Base-by-base conservation (phyloP, 805 yeast genomes). In the Wickerhamiella parazyma region DNA sequence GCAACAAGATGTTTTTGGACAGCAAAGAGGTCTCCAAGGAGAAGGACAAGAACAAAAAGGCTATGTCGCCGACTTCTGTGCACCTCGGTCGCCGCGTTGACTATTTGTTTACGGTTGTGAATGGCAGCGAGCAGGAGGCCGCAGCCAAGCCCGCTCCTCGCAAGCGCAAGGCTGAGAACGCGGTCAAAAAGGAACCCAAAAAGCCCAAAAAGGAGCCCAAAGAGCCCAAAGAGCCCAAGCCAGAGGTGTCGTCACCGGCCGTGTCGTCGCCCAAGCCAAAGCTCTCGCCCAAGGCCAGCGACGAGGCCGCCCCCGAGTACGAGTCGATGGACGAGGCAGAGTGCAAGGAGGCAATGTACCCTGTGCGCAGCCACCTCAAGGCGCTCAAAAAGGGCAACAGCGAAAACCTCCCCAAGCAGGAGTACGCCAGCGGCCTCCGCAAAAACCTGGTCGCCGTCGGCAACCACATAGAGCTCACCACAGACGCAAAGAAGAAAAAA, bases 41-140 rank as follows among this genome's bases (percentile, higher is more conserved):
- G 7, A 55, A 55, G 7, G 55, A 51, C 14, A 55, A 50, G 12
- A 49, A 50, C 4, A 51, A 48, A 39, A 25, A 26, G 21, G 36
- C 46, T 17, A 59, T 68, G 41, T 51, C 63, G 17, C 97, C 98
- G 0, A 91, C 93, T 7, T 72, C 95, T 3, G 91, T 91, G 14
- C 99, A 91, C 62, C 67, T 91, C 41, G 84, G 83, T 9, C 76
- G 99, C 62, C 75, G 99, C 58, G 78, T 84, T 1, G 98, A 93
- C 58, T 89, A 87, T 55, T 68, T 91, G 54, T 71, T 89, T 21
- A 62, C 74, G 2, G 76, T 84, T 9, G 63, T 89, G 51, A 70
- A 71, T 48, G 94, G 78, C 16, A 78, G 31, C 12, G 44, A 34
- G 34, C 56, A 14, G n/a, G n/a, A n/a, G n/a, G n/a, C n/a, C n/a